phyloP scores from a whole-genome alignment of 2,329 filamentous ascomycete species.

The Penicillium oxalicum region DNA sequence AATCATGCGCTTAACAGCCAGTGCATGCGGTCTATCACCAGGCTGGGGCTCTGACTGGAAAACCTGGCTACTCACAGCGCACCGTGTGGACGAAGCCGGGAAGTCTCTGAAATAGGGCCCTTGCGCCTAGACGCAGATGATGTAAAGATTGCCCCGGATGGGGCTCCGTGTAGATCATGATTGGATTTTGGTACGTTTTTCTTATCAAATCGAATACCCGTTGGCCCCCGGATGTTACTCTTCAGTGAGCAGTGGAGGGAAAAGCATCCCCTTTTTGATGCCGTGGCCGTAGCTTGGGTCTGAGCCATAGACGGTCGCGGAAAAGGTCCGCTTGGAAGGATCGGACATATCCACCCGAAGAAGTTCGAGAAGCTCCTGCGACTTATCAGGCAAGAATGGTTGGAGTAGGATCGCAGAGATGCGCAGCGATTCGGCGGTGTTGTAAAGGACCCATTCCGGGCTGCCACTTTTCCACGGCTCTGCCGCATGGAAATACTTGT shows the following conservation, averaged over 20 bases:
- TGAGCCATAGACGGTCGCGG: slow-evolving; percentile 54
- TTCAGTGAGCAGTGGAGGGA: slow-evolving; percentile 44
- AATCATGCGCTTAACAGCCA: slow-evolving; percentile 17
- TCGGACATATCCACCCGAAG: slow-evolving; percentile 58
- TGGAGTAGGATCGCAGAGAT: slow-evolving; percentile 79
- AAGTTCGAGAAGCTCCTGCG: slow-evolving; percentile 65
- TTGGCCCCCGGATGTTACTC: slow-evolving; percentile 22
- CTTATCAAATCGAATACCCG: slow-evolving; percentile 25
- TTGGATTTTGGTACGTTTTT: slow-evolving; percentile 19
- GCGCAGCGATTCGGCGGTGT: slow-evolving; percentile 68
- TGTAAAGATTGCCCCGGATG: slow-evolving; percentile 16
- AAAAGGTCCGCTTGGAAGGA: slow-evolving; percentile 54
- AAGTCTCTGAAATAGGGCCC: slow-evolving; percentile 17
- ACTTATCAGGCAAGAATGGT: slow-evolving; percentile 81
- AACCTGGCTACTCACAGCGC: slow-evolving; percentile 18
- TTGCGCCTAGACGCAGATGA: slow-evolving; percentile 16
- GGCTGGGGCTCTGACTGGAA: slow-evolving; percentile 8
- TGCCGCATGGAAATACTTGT: slow-evolving; percentile 59
- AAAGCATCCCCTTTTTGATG: slow-evolving; percentile 45
- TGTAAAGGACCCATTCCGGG: slow-evolving; percentile 60
- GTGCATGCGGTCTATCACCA: slow-evolving; percentile 15
- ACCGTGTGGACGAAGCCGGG: slow-evolving; percentile 13
- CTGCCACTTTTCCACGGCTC: slow-evolving; percentile 61
- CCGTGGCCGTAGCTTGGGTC: slow-evolving; percentile 66
- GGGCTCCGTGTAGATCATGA: slow-evolving; percentile 10